These are phyloP conservation scores for Fomitopsis schrenkii DNA, from an alignment of 1,284 basidiomycete genomes.

Conservation along the genomic window DNA sequence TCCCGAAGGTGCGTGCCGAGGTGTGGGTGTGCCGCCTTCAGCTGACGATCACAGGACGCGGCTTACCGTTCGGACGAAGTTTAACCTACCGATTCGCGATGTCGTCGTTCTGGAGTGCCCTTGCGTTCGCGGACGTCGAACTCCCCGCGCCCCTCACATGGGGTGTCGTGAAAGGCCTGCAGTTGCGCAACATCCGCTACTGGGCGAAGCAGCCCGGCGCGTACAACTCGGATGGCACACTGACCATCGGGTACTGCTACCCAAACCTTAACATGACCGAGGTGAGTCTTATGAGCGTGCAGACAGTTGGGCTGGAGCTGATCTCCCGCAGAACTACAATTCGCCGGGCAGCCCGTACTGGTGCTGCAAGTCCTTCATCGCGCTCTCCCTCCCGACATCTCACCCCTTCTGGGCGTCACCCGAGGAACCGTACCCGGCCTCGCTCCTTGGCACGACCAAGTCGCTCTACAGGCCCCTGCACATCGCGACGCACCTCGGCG, in stretches of 20 bases:
- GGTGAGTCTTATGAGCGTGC: slow-evolving; percentile 4
- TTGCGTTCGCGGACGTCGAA: slow-evolving; percentile 68
- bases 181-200: slow-evolving; percentile 68
- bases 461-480: slow-evolving; percentile 61
- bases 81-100: slow-evolving; percentile 78
- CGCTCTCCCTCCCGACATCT: slow-evolving; percentile 56
- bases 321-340: slow-evolving; percentile 56
- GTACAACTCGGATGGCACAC: slow-evolving; percentile 59
- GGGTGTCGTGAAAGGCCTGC: slow-evolving; percentile 72
- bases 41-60: slow-evolving; percentile 46
- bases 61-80: slow-evolving; percentile 73
- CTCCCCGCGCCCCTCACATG: slow-evolving; percentile 68
- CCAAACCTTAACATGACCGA: slow-evolving; percentile 76
- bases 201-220: slow-evolving; percentile 64
- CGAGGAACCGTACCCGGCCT: slow-evolving; percentile 58
- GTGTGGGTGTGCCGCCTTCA: neutral
- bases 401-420: slow-evolving; percentile 70
- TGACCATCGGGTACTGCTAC: slow-evolving; percentile 73
- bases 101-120: slow-evolving; percentile 73
- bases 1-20: slow-evolving; percentile 46
- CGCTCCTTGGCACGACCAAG: slow-evolving; percentile 42
- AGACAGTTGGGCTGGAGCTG: neutral
- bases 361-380: slow-evolving; percentile 76
- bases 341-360: slow-evolving; percentile 81
- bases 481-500: slow-evolving; percentile 58